phyloP scores from a whole-genome alignment of 139 green algal genomes.

The Deuterostichococcus epilithicus region DNA sequence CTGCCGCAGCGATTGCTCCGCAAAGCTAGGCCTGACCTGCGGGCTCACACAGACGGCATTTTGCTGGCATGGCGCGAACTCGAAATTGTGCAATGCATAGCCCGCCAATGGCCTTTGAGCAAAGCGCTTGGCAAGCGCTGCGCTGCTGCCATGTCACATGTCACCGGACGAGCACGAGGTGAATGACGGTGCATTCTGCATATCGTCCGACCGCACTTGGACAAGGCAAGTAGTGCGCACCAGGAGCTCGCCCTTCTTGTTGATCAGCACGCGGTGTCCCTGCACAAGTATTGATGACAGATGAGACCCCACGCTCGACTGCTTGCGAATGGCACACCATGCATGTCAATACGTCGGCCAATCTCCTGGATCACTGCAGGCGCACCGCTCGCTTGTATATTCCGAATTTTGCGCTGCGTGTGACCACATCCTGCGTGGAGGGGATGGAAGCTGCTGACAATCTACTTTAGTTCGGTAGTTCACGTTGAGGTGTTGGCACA shows the following conservation, averaged over 20 bases:
- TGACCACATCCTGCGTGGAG: neutral
- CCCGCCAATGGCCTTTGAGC: neutral
- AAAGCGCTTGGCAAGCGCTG: neutral
- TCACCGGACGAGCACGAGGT: no score
- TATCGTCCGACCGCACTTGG: no score
- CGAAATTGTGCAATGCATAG: neutral
- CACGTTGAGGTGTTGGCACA: neutral
- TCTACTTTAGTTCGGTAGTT: neutral
- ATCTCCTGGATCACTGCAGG: no score
- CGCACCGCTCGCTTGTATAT: neutral
- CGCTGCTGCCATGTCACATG: no score
- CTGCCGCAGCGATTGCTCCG: conserved; percentile 4
- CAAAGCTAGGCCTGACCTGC: neutral
- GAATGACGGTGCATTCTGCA: no score
- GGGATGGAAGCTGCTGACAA: neutral
- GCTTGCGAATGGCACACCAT: no score
- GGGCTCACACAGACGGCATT: no score
- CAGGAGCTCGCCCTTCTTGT: neutral
- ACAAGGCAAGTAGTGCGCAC: neutral
- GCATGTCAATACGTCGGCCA: no score
- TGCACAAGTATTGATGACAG: no score
- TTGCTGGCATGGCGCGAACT: neutral
- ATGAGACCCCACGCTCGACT: no score
- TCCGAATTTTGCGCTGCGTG: neutral
- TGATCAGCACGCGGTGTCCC: neutral